These are phyloP conservation scores for Fusarium acutatum DNA, from an alignment of 2,329 filamentous ascomycete genomes.

Conservation along the genomic window DNA sequence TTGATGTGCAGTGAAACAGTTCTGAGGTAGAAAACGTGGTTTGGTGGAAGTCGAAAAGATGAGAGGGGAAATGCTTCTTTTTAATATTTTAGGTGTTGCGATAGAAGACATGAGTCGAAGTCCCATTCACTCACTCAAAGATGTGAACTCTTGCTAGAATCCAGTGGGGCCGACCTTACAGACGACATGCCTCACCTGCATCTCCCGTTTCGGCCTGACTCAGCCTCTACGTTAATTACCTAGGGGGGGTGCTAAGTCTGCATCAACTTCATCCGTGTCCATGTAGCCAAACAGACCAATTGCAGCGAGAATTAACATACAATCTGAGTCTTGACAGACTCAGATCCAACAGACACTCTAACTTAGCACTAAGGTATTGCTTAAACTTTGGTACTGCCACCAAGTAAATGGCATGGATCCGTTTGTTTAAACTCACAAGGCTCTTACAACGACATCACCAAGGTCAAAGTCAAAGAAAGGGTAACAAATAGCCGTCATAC, in stretches of 20 bases:
- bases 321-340: not conserved
- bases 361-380: not conserved
- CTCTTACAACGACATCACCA: not conserved
- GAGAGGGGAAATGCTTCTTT: not conserved
- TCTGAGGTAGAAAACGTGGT: not conserved
- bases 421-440: not conserved
- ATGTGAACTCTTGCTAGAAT: constrained; percentile 1
- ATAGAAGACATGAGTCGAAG: not conserved
- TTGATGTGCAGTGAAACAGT: not conserved
- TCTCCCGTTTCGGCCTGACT: constrained; percentile 35
- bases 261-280: not conserved
- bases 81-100: not conserved
- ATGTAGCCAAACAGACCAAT: not conserved
- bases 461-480: not conserved
- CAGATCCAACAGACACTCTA: not conserved
- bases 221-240: constrained; percentile 16
- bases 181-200: not conserved
- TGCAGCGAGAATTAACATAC: not conserved
- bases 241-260: not conserved
- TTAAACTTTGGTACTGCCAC: not conserved
- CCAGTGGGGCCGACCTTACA: not conserved
- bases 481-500: constrained; percentile 16
- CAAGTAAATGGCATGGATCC: not conserved
- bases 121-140: not conserved
- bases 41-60: not conserved